Evolutionary conservation across 768 basidiomycete species (phyloP).

Genomic region (Suillus weaverae): DNA sequence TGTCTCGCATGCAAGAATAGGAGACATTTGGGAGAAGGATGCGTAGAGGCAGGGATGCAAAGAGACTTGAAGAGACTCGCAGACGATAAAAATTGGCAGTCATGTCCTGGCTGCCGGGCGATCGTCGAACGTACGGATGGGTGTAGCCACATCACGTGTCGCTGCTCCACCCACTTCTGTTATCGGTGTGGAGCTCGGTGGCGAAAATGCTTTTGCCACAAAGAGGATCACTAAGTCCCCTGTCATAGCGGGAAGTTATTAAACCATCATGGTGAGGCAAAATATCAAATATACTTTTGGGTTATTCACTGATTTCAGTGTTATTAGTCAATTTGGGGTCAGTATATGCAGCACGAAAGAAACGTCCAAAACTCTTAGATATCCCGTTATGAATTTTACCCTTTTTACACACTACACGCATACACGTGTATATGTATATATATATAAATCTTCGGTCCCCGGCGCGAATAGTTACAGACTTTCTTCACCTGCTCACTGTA

Average conservation of each 20-base stretch:
- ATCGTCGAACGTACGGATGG: slow-evolving; percentile 56
- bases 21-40: slow-evolving; percentile 41
- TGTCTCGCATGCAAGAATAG: slow-evolving; percentile 51
- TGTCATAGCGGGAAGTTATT: not conserved
- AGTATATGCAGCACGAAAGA: not conserved
- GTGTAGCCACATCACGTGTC: slow-evolving; percentile 61
- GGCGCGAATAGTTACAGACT: not conserved
- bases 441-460: not conserved
- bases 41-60: slow-evolving; percentile 42
- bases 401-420: not conserved
- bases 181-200: slow-evolving; percentile 21
- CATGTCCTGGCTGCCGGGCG: slow-evolving; percentile 55
- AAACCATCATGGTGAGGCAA: not conserved
- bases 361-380: not conserved
- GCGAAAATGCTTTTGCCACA: slow-evolving; percentile 10
- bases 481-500: not conserved
- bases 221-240: not conserved
- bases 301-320: not conserved
- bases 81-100: slow-evolving; percentile 50
- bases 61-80: slow-evolving; percentile 50
- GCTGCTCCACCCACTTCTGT: slow-evolving; percentile 36
- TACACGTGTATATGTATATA: not conserved
- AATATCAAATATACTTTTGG: not conserved
- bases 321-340: not conserved
- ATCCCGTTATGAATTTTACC: not conserved